Percentiles rank a stretch among this genome's conserved stretches.
phyloP scores from a whole-genome alignment of 495 filamentous ascomycete species.

The Penicillium roqueforti region DNA sequence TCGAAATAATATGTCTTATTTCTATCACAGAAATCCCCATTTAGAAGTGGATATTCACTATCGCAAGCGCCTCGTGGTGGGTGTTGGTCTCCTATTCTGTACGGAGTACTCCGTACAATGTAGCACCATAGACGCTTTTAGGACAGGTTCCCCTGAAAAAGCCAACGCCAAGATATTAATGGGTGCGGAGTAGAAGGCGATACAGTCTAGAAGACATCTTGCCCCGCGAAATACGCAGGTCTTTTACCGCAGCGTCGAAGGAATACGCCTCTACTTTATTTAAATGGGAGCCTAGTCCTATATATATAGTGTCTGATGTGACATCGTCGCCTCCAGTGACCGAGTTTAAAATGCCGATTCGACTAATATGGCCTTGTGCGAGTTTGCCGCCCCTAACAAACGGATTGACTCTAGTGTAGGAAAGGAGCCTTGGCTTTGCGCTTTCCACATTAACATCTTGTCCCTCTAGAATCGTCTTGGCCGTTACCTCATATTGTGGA shows the following conservation, averaged over 20 bases:
- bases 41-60: not conserved
- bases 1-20: not conserved
- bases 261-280: not conserved
- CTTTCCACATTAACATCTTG: not conserved
- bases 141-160: not conserved
- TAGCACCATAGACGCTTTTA: not conserved
- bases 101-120: not conserved
- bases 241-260: not conserved
- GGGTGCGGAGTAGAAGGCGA: not conserved
- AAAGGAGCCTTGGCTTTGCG: not conserved
- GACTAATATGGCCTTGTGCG: not conserved
- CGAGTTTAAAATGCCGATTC: not conserved
- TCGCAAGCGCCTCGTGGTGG: not conserved
- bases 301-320: not conserved
- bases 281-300: not conserved
- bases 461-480: not conserved
- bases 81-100: not conserved
- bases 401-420: conserved; percentile 1
- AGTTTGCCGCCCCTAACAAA: conserved; percentile 1
- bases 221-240: not conserved
- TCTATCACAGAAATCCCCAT: not conserved
- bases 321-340: not conserved
- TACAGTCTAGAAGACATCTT: not conserved
- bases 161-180: not conserved
- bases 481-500: not conserved